Evolutionary conservation across 768 basidiomycete genomes (phyloP), one percentile per base, ranked within the genome.

Genomic region (Hygrophorus russula): DNA sequence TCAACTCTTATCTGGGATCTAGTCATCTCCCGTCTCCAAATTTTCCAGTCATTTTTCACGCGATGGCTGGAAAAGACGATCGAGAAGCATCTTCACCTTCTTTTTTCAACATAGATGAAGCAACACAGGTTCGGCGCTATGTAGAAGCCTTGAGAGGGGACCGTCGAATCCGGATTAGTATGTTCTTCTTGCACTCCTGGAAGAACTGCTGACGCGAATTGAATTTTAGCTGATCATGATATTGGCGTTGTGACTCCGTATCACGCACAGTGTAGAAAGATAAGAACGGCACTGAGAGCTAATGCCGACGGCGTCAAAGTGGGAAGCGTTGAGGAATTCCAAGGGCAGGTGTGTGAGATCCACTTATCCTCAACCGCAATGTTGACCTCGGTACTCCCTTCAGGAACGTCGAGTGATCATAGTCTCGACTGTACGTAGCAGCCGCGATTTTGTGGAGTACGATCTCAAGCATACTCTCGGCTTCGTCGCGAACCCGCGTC

Each of bases 41-140:
- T 1, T 82, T 80, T 56, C 80, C 82, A 0, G 58, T 83, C 33
- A 57, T 82, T 1, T 80, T 83, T 58, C 75, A 82, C 53, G 66
- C 71, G 2, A 60, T 81, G 10, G 51, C 60, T 12, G 81, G 82
- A 13, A 73, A 73, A 49, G 80, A 84, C 51, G 69, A 73, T 18
- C 70, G 79, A n/a, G 80, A 84, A 52, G 70, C 72, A 2, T 67
- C 70, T 0, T 82, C 80, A 0, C 82, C 80, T 1, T 82, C 79
- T 0, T 82, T 80, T 57, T 83, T 82, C 64, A 84, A 84, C 46
- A 68, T 75, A 30, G 68, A 75, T 20, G 80, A 83, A 49, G 67
- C 65, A 0, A 53, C 69, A 0, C 69, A 73, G 36, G 74, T 82
- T 36, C 73, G 71, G 49, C 49, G 53, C 0, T 82, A 81, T 46